A percentile compares a stretch with the other conserved stretches of the same genome.
phyloP scores from a whole-genome alignment of 257 asterid species.

The Ballota nigra region DNA sequence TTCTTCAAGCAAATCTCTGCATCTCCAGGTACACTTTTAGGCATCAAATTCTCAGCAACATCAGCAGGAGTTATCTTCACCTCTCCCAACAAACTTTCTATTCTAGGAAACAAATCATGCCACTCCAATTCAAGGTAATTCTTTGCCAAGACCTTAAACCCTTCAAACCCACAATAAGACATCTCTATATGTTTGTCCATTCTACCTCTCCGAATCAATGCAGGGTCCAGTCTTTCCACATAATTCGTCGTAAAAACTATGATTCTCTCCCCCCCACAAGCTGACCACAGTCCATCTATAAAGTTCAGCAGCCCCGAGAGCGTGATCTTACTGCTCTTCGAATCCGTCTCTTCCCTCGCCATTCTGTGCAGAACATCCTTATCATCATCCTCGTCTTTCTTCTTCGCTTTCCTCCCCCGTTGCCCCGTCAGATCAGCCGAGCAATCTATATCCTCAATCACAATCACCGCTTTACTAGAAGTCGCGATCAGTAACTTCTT shows the following conservation, averaged over 20 bases:
- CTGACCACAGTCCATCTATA: conserved; percentile 50
- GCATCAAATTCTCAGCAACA: conserved; percentile 47
- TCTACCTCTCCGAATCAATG: conserved; percentile 38
- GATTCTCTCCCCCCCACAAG: conserved; percentile 41
- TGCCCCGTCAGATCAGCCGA: conserved; percentile 35
- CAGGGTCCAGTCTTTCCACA: conserved; percentile 43
- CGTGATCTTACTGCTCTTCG: conserved; percentile 31
- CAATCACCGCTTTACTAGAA: conserved; percentile 31
- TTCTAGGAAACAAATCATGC: conserved; percentile 31
- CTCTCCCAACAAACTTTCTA: conserved; percentile 26
- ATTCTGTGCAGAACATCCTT: conserved; percentile 3
- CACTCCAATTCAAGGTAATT: conserved; percentile 30
- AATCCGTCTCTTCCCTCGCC: conserved; percentile 8
- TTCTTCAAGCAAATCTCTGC: conserved; percentile 27
- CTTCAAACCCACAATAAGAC: conserved; percentile 42
- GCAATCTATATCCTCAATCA: conserved; percentile 43
- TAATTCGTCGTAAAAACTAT: conserved; percentile 40
- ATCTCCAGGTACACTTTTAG: conserved; percentile 17
- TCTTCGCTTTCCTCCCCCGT: conserved; percentile 15
- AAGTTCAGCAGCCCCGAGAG: conserved; percentile 43
- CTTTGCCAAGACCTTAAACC: conserved; percentile 37
- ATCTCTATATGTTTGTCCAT: conserved; percentile 49
- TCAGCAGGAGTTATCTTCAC: conserved; percentile 44
- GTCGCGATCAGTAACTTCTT: conserved; percentile 30
- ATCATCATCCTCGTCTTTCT: conserved; percentile 5